These are phyloP conservation scores for Pyrus communis DNA, from an alignment of 306 rosid species.

Conservation along the genomic window DNA sequence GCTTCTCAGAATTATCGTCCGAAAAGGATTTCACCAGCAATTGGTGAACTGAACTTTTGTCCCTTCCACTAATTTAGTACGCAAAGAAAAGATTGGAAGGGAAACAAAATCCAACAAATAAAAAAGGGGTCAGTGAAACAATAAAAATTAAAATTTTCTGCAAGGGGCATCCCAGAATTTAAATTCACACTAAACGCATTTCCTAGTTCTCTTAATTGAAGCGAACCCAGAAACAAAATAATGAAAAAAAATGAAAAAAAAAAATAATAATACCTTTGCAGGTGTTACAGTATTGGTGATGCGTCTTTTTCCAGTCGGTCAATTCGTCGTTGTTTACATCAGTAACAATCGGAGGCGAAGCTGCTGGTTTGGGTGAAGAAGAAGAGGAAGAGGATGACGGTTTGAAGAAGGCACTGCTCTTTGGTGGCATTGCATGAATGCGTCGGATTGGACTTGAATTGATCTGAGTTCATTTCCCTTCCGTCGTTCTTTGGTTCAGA, in stretches of 20 bases:
- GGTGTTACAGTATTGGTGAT: constrained; percentile 32
- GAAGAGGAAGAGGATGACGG: constrained; percentile 17
- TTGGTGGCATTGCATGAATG: constrained; percentile 47
- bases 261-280: constrained; percentile 27
- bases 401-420: constrained; percentile 63
- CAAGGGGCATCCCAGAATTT: not conserved
- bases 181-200: not conserved
- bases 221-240: not conserved
- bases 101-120: not conserved
- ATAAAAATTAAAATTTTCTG: not conserved
- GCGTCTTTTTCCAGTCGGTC: constrained; percentile 47
- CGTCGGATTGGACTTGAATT: not conserved
- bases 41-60: not conserved
- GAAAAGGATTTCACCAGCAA: not conserved
- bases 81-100: not conserved
- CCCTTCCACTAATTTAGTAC: constrained; percentile 7
- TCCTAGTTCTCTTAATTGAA: not conserved
- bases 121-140: not conserved
- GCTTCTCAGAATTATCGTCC: not conserved
- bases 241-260: too few species aligned
- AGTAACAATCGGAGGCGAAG: not conserved
- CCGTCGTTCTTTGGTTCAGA: not conserved
- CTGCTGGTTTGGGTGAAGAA: constrained; percentile 9
- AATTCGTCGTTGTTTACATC: constrained; percentile 26
- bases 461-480: not conserved